Evolutionary conservation across 2,329 filamentous ascomycete genomes (phyloP).

Genomic region (Beauveria medogensis): DNA sequence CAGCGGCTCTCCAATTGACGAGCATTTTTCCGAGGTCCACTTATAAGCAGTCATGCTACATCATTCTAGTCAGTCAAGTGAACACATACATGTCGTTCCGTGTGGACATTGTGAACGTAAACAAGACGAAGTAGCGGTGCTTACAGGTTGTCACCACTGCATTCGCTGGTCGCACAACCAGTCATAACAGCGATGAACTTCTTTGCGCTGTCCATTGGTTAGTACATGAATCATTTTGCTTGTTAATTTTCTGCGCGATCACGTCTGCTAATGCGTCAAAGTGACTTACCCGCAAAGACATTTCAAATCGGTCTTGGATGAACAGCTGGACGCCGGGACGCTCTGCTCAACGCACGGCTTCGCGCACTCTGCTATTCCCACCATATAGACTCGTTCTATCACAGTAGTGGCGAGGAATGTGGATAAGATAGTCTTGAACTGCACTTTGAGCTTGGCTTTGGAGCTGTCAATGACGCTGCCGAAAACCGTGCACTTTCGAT

Average conservation of each 20-base stretch:
- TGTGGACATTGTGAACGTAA: too few relatives aligned
- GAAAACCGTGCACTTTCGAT: too few relatives aligned
- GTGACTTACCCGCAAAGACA: slow-evolving; percentile 13
- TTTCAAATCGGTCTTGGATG: slow-evolving; percentile 12
- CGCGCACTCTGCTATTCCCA: not conserved
- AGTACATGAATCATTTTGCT: not conserved
- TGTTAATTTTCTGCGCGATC: not conserved
- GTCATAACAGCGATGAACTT: not conserved
- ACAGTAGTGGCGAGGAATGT: slow-evolving; percentile 17
- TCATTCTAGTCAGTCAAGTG: not conserved
- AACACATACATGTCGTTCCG: not conserved
- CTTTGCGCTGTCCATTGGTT: not conserved
- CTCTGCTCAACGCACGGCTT: slow-evolving; percentile 12
- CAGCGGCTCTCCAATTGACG: not conserved
- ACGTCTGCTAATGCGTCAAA: not conserved
- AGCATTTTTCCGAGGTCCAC: not conserved
- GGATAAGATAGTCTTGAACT: slow-evolving; percentile 15
- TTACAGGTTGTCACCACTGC: not conserved
- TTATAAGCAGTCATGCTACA: not conserved
- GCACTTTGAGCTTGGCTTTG: slow-evolving; percentile 12
- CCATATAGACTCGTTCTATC: slow-evolving; percentile 13
- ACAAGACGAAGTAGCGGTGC: not conserved
- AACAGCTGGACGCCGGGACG: slow-evolving; percentile 11
- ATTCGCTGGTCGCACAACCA: not conserved
- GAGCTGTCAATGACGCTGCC: not conserved